Evolutionary conservation across 805 yeast species (phyloP), one percentile per base, ranked within the genome.

Genomic region (Saccharomycopsis sp.): DNA sequence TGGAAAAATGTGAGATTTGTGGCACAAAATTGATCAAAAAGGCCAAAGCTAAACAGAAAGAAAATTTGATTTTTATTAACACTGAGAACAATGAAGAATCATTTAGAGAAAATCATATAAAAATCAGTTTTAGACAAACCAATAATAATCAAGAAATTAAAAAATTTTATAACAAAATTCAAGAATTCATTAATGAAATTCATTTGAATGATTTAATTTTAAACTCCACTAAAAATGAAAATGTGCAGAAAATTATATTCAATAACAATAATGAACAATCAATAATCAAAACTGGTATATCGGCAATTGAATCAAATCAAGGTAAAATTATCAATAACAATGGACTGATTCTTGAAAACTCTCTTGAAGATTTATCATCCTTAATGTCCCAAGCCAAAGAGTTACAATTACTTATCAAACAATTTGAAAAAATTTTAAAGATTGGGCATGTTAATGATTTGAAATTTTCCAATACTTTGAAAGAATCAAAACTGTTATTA

Each of bases 1-100:
- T 89, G 66, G 59, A 66, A 28, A 67, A 66, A 47, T 89, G 98
- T 58, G 98, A 89, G 57, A 70, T 92, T 54, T 89, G 97, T 61
- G 96, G 95, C 0, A 64, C 79, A 0, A 63, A 64, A 17, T 55
- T 79, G 20, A 42, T 50, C 3, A 53, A 67, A 2, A n/a, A n/a
- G n/a, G n/a, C n/a, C n/a, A n/a, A n/a, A n/a, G n/a, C n/a, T n/a
- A n/a, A n/a, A n/a, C n/a, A n/a, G n/a, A n/a, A n/a, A n/a, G n/a
- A n/a, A n/a, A n/a, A n/a, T n/a, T n/a, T n/a, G n/a, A n/a, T n/a
- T n/a, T n/a, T n/a, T n/a, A n/a, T n/a, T n/a, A n/a, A n/a, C n/a
- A n/a, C n/a, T n/a, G n/a, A n/a, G n/a, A n/a, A n/a, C n/a, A n/a
- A n/a, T n/a, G n/a, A n/a, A n/a, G n/a, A n/a, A n/a, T n/a, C n/a